Evolutionary conservation across 2,329 filamentous ascomycete species (phyloP), one percentile per base, ranked within the genome.

Genomic region (Trichoderma sp.): DNA sequence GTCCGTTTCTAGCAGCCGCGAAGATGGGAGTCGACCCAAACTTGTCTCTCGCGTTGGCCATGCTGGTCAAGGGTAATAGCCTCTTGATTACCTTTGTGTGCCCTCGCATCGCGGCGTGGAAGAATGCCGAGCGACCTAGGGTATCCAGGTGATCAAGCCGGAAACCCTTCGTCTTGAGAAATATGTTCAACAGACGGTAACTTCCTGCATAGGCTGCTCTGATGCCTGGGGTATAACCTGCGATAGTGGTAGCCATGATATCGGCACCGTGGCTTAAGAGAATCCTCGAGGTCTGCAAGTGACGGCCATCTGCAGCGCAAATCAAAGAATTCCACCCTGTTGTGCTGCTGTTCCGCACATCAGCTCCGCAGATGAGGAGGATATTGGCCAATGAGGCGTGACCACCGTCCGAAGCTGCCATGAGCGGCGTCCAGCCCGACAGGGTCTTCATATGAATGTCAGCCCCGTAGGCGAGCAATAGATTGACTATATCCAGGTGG

Each of bases 41-140:
- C 11, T 56, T 60, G 21, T 73, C 72, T 24, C 47, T 39, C 3
- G 9, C 24, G 51, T 71, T 53, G 11, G 58, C 65, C 43, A 21
- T 68, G 39, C 39, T 56, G 36, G 57, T 69, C 47, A 60, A 15
- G 9, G 70, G 64, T 4, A 73, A 60, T 43, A 73, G 11, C 7
- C 4, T n/a, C 28, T 65, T n/a, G 12, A 73, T 24, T 3, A 72
- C 60, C 6, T 60, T 60, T 3, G 18, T n/a, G 24, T 72, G 70
- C 11, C 72, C 72, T 30, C 72, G 58, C 70, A 72, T 64, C 4
- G 72, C 72, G 6, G 72, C 72, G 11, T 72, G 70, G 53, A 73
- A 73, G 64, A 73, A 34, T 24, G 60, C 24, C 34, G 72, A 69
- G 8, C 72, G 70, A 36, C 64, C 72, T 3, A 36, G 18, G n/a